These are phyloP conservation scores for Smallanthus sonchifolius DNA, from an alignment of 129 eudicot genomes.

Conservation along the genomic window DNA sequence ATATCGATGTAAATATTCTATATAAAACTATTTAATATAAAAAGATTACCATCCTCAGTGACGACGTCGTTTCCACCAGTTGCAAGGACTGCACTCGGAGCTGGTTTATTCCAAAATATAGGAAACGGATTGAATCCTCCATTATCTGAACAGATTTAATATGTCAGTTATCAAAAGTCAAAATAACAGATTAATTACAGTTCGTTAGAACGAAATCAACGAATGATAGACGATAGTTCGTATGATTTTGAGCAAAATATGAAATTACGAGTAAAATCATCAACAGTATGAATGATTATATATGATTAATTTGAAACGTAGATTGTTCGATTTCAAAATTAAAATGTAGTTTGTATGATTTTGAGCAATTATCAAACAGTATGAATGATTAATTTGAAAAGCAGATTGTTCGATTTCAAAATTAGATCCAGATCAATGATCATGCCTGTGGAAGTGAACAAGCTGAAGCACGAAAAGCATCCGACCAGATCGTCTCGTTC, in stretches of 20 bases:
- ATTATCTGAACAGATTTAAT: constrained; percentile 2
- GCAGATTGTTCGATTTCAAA: background rate
- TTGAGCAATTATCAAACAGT: background rate
- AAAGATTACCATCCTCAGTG: constrained; percentile 18
- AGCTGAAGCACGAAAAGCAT: constrained; percentile 60
- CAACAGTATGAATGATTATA: too few species aligned
- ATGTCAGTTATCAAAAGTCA: background rate
- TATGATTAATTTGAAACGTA: too few species aligned
- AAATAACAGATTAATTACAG: background rate
- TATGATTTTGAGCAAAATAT: too few species aligned
- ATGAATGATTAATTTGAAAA: background rate
- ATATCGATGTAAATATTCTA: background rate
- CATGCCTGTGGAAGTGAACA: constrained; percentile 47
- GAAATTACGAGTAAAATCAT: too few species aligned
- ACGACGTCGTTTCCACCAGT: constrained; percentile 7
- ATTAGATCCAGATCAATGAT: background rate
- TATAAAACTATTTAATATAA: too few species aligned
- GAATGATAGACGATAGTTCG: too few species aligned
- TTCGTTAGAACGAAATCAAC: background rate
- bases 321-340: background rate
- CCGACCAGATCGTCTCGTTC: constrained; percentile 37
- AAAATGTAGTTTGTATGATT: background rate
- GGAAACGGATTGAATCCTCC: constrained; percentile 23
- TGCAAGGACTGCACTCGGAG: background rate
- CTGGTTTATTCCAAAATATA: constrained; percentile 5